A percentile compares a stretch with the other conserved stretches of the same genome.
Conservation (phyloP, 2,329 filamentous ascomycete species). For the Fonsecaea nubica region DNA sequence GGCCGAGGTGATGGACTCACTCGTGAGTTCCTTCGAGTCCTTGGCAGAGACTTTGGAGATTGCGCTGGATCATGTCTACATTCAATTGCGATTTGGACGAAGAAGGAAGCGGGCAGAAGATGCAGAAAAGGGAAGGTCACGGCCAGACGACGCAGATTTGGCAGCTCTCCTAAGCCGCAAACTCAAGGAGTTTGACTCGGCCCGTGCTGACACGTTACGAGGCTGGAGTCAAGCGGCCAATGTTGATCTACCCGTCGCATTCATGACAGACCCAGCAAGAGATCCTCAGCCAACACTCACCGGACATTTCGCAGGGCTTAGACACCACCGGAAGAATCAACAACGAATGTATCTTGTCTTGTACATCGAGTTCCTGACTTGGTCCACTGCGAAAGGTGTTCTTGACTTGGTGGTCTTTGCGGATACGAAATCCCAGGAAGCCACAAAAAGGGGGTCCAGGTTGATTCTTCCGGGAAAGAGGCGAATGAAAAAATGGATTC, state of each 20-base stretch:
- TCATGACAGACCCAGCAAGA: background rate
- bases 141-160: background rate
- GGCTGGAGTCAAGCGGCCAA: background rate
- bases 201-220: background rate
- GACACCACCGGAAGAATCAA: background rate
- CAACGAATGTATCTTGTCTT: conserved; percentile 3
- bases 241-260: conserved; percentile 1
- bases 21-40: conserved; percentile 3
- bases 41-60: conserved; percentile 1
- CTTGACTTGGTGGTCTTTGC: background rate
- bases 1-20: conserved; percentile 2
- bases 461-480: conserved; percentile 3
- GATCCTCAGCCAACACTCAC: background rate
- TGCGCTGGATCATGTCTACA: background rate
- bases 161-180: background rate
- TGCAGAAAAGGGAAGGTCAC: background rate
- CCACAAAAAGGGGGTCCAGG: background rate
- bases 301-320: background rate
- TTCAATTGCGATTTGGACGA: conserved; percentile 3
- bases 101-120: conserved; percentile 2
- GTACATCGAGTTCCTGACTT: conserved; percentile 6
- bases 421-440: background rate
- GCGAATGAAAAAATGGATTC: conserved; percentile 5
- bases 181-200: background rate
- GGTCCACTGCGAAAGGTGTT: conserved; percentile 1